Base-by-base conservation (phyloP, 2,329 filamentous ascomycete genomes). In the Colletotrichum sp. region DNA sequence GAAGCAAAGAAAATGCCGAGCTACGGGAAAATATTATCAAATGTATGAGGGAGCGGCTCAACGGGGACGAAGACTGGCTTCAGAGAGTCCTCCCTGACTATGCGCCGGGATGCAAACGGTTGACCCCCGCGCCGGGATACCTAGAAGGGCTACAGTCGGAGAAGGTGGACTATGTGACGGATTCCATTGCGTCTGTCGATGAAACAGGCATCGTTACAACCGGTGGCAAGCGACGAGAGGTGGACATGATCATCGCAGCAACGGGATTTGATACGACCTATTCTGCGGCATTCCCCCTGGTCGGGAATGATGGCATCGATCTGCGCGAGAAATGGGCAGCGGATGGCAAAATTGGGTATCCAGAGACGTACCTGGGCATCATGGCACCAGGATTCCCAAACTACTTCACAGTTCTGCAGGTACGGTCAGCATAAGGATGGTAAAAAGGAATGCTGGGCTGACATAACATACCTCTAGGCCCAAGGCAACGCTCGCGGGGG, bases 401-500 rank as follows among this genome's bases (percentile, higher is more conserved):
- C 21, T 57, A 28, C 2, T 28, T 59, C 26, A 28, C 55, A 24
- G 55, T 59, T 28, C 55, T 59, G 1, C 55, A 59, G 55, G 55
- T 59, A 59, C 13, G 9, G 15, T 10, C 55, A 26, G 55, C 55
- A 16, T 24, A 16, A 26, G 12, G 8, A 24, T 8, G 21, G 13
- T 6, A 16, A 24, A 24, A 26, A 16, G 21, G 2, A 15, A 8
- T 18, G 0, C n/a, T 0, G n/a, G 10, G n/a, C 44, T 49, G 9
- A 49, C 2, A 13, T 49, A 13, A 28, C 52, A 24, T 59, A 28
- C 26, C 26, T 59, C 13, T 5, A 28, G 55, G 55, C 55, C 3
- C 55, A 59, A 28, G 24, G 55, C 55, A 59, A 59, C 24, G 55
- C 55, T 16, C 55, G 55, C 7, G 55, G 55, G 0, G 55, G 24